Percentiles rank a stretch among this genome's conserved stretches.
Conservation (phyloP, 2,329 filamentous ascomycete genomes). For the Escovopsis weberi region DNA sequence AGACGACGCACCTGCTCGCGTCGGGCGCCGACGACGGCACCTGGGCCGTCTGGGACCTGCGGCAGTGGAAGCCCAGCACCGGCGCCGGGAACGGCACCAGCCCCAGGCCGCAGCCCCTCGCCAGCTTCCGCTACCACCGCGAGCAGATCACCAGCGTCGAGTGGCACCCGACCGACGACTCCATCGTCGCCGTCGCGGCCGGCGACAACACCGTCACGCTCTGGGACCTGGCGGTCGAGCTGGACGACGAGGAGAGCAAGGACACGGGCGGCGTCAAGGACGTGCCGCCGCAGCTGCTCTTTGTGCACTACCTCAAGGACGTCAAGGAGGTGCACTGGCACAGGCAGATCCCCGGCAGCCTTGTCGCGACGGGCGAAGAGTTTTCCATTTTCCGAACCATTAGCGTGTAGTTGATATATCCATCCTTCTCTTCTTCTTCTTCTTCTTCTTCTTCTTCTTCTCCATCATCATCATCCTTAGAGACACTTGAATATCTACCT, state of each 20-base stretch:
- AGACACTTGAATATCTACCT: too few relatives aligned
- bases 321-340: conserved; percentile 98
- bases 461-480: not conserved
- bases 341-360: conserved; percentile 77
- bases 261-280: conserved; percentile 78
- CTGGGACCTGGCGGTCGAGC: conserved; percentile 92
- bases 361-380: conserved; percentile 81
- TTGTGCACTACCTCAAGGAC: conserved; percentile 90
- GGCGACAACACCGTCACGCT: conserved; percentile 89
- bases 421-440: not conserved
- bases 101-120: conserved; percentile 72
- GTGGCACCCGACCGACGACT: conserved; percentile 96
- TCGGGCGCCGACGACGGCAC: conserved; percentile 86
- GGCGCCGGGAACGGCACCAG: too few relatives aligned
- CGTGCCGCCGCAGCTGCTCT: conserved; percentile 85
- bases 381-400: conserved; percentile 82
- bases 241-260: conserved; percentile 92
- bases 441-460: not conserved
- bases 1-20: conserved; percentile 79
- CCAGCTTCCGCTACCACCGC: conserved; percentile 87
- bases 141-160: conserved; percentile 92
- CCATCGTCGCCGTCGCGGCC: conserved; percentile 80
- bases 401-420: conserved; percentile 41
- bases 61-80: conserved; percentile 66
- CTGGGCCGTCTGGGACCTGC: conserved; percentile 92